These are phyloP conservation scores for Microsporum ferrugineum DNA, from an alignment of 2,329 filamentous ascomycete species.

Conservation along the genomic window DNA sequence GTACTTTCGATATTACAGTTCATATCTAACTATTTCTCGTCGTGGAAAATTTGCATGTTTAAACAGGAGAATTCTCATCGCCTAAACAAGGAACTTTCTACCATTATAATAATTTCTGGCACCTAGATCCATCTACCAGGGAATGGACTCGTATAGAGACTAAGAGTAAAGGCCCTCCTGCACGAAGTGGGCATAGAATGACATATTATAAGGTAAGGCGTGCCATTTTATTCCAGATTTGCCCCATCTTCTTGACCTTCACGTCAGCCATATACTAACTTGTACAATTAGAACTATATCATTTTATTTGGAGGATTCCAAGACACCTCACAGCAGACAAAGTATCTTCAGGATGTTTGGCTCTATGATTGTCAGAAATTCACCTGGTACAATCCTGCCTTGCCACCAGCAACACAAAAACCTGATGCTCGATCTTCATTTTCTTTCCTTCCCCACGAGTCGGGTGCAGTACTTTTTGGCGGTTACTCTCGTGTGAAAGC, in stretches of 20 bases:
- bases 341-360: constrained; percentile 89
- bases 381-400: constrained; percentile 64
- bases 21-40: not conserved
- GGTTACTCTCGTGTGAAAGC: constrained; percentile 88
- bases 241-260: not conserved
- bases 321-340: constrained; percentile 88
- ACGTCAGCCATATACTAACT: constrained; percentile 1
- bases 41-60: not conserved
- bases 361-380: constrained; percentile 85
- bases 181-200: constrained; percentile 87
- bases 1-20: not conserved
- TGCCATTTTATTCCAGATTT: not conserved
- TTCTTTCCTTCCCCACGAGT: constrained; percentile 79
- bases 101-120: constrained; percentile 98
- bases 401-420: constrained; percentile 70
- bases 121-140: constrained; percentile 66
- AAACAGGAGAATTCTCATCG: constrained; percentile 69
- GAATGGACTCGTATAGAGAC: constrained; percentile 88
- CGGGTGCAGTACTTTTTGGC: constrained; percentile 79
- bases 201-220: constrained; percentile 64
- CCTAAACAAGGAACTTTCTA: constrained; percentile 98
- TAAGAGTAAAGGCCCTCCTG: constrained; percentile 61
- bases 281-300: constrained; percentile 59
- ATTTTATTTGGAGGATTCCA: constrained; percentile 94
- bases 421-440: constrained; percentile 88